Evolutionary conservation across 768 basidiomycete species (phyloP).

Genomic region (Cyclocybe aegerita): DNA sequence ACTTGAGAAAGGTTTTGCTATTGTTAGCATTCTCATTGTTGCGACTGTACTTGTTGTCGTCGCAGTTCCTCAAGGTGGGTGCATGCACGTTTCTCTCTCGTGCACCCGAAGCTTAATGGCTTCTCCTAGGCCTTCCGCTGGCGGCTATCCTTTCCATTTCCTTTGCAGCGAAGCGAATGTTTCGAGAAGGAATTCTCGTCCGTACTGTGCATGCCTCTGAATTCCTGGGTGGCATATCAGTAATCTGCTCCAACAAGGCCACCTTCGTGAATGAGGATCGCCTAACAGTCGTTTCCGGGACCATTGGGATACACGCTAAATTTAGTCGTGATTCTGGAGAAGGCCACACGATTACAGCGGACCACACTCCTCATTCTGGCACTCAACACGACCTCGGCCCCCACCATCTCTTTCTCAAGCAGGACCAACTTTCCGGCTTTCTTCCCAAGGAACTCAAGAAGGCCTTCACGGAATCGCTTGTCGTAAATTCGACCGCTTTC

Average conservation of each 20-base stretch:
- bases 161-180: constrained; percentile 99
- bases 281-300: constrained; percentile 97
- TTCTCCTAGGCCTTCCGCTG: constrained; percentile 72
- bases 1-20: constrained; percentile 83
- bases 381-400: constrained; percentile 39
- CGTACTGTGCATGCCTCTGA: constrained; percentile 96
- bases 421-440: constrained; percentile 60
- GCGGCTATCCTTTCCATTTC: constrained; percentile 96
- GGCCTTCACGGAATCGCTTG: constrained; percentile 82
- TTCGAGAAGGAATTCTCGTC: constrained; percentile 89
- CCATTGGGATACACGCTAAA: constrained; percentile 91
- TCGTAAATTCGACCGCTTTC: constrained; percentile 96
- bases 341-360: constrained; percentile 65
- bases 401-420: constrained; percentile 89
- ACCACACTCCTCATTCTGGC: constrained; percentile 25
- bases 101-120: not conserved
- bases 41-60: constrained; percentile 75
- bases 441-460: constrained; percentile 59
- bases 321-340: constrained; percentile 80
- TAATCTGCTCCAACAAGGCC: constrained; percentile 95
- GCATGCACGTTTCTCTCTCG: not conserved
- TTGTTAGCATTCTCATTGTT: constrained; percentile 93
- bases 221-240: constrained; percentile 97
- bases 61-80: constrained; percentile 45
- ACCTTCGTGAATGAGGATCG: constrained; percentile 93